Base-by-base conservation (phyloP, 345 rosid genomes). In the Physaria fendleri region DNA sequence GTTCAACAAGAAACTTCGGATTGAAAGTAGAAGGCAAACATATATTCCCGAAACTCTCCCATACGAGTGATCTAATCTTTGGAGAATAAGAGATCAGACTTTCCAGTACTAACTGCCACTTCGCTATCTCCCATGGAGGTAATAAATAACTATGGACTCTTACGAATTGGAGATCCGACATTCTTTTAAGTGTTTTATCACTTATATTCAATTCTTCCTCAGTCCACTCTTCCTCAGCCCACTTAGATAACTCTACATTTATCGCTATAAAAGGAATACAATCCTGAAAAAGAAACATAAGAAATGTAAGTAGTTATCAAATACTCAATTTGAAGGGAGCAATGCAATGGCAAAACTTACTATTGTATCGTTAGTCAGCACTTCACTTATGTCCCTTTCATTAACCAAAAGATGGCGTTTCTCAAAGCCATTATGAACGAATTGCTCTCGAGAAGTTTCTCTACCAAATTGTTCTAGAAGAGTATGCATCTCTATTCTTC, bases 381-480 rank as follows among this genome's bases (percentile, higher is more conserved):
- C 45, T 30, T 40, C 53, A 46, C 11, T 3, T 11, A 59, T 33
- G 30, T 60, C 66, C 15, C 44, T 51, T 8, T 20, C 27, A 16
- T 2, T 10, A 57, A 49, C 56, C 17, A 59, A 37, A 21, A 70
- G 21, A 4, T 69, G 56, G 1, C 32, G 42, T 13, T 42, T 25
- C 1, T 18, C 42, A 39, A 52, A 16, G 0, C 30, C 39, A 11
- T 18, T 10, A 13, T 8, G 15, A 17, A 25, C 6, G 5, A 39
- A 56, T 57, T 68, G 49, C 29, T 41, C 5, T 0, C 20, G 59
- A 2, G 62, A 37, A 49, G 47, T 30, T 10, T 42, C 25, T 51
- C 27, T 2, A 11, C 75, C 65, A 38, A 74, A 46, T 35, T 64
- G 62, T 22, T 23, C 24, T 3, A 69, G 28, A 22, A 65, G 16